A percentile compares a stretch with the other conserved stretches of the same genome.
Conservation (phyloP, 192 early-diverging fungal species). For the Diversispora epigaea region DNA sequence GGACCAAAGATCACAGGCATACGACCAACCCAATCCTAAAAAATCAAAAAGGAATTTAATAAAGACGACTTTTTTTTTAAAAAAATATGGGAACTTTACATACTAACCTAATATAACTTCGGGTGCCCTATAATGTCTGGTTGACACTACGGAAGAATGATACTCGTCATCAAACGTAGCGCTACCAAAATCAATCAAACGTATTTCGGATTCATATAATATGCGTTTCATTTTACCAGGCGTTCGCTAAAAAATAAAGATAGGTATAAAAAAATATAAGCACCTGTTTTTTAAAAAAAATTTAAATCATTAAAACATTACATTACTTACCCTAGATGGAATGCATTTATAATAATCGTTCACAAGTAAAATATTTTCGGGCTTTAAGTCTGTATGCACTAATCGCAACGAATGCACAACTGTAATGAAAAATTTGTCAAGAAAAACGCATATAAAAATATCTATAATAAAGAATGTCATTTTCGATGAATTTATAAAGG, state of each 20-base stretch:
- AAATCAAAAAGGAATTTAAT: neutral
- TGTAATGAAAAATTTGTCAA: slow-evolving; percentile 24
- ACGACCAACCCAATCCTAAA: slow-evolving; percentile 84
- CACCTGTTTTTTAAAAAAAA: neutral
- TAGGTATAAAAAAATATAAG: no score
- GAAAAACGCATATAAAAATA: neutral
- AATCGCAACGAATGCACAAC: slow-evolving; percentile 83
- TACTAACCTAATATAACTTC: slow-evolving; percentile 85
- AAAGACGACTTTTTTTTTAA: neutral
- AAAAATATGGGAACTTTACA: neutral
- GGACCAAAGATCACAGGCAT: slow-evolving; percentile 97
- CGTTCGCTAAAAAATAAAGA: slow-evolving; percentile 42
- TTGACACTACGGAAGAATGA: slow-evolving; percentile 89
- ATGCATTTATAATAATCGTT: slow-evolving; percentile 56
- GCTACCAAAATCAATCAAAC: slow-evolving; percentile 95
- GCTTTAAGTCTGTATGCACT: slow-evolving; percentile 97
- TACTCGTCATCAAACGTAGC: slow-evolving; percentile 93
- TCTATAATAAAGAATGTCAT: neutral
- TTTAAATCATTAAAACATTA: neutral
- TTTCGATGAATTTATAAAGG: neutral
- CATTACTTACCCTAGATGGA: slow-evolving; percentile 46
- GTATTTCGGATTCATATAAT: slow-evolving; percentile 69
- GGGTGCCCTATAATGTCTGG: slow-evolving; percentile 94
- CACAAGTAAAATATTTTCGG: slow-evolving; percentile 88
- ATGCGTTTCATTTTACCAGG: slow-evolving; percentile 57